Conservation (phyloP, 2,329 filamentous ascomycete species). For the Penicillium sp. region DNA sequence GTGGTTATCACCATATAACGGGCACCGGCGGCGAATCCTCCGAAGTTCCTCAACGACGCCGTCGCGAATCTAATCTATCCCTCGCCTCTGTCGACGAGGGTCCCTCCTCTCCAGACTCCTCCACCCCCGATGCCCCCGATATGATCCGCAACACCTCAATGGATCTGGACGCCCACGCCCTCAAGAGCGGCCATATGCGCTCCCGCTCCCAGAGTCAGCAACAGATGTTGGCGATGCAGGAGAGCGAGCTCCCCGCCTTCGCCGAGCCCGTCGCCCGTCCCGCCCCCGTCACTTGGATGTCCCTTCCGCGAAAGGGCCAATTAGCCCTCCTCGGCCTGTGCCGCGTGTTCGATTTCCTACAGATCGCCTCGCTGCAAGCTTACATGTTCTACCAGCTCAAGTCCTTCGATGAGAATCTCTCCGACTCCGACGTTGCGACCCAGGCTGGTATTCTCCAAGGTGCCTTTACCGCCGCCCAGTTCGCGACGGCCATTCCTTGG, state of each 20-base stretch:
- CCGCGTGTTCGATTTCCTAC: slow-evolving; percentile 42
- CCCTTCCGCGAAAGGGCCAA: slow-evolving; percentile 39
- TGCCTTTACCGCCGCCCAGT: slow-evolving; percentile 76
- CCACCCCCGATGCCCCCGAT: slow-evolving; percentile 21
- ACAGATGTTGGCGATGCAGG: slow-evolving; percentile 19
- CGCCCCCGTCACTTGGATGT: slow-evolving; percentile 40
- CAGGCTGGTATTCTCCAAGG: slow-evolving; percentile 75
- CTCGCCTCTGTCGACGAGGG: slow-evolving; percentile 32
- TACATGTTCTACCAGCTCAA: slow-evolving; percentile 85
- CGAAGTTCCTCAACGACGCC: slow-evolving; percentile 27
- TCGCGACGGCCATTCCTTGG: slow-evolving; percentile 78
- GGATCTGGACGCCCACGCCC: slow-evolving; percentile 23
- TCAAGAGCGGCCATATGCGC: slow-evolving; percentile 25
- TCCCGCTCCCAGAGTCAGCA: slow-evolving; percentile 31
- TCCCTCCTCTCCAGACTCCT: slow-evolving; percentile 21
- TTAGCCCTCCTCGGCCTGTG: slow-evolving; percentile 37
- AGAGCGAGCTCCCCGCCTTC: slow-evolving; percentile 19
- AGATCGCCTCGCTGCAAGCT: slow-evolving; percentile 47
- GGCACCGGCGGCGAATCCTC: slow-evolving; percentile 21
- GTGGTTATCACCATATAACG: slow-evolving; percentile 29
- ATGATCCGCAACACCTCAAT: slow-evolving; percentile 35
- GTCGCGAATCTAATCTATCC: slow-evolving; percentile 34
- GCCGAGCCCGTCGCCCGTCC: slow-evolving; percentile 18
- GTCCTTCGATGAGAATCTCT: slow-evolving; percentile 62
- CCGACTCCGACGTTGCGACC: slow-evolving; percentile 63